Conservation (phyloP, 2,329 filamentous ascomycete genomes). For the Phialemonium atrogriseum region DNA sequence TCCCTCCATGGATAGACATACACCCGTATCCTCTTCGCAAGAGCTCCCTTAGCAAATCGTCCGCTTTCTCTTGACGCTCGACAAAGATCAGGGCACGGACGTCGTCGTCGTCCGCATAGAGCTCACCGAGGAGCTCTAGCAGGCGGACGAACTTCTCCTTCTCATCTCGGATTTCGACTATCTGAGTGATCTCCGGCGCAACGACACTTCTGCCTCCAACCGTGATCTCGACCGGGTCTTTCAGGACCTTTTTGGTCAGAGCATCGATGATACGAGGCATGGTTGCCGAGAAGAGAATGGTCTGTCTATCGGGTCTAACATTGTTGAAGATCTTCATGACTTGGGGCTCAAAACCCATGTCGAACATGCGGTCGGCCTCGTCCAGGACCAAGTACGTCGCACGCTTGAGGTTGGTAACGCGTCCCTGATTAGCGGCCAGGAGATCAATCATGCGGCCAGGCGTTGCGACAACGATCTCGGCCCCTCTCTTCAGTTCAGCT, state of each 20-base stretch:
- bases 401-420: constrained; percentile 81
- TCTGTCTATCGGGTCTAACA: constrained; percentile 85
- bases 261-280: constrained; percentile 92
- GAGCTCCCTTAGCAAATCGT: constrained; percentile 68
- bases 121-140: constrained; percentile 76
- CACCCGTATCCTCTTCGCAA: constrained; percentile 81
- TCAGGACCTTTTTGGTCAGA: constrained; percentile 79
- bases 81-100: constrained; percentile 86
- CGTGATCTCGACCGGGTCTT: constrained; percentile 80
- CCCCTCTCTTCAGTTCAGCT: constrained; percentile 87
- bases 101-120: constrained; percentile 83
- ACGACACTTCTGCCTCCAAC: constrained; percentile 83
- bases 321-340: constrained; percentile 94
- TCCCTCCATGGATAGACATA: constrained; percentile 89
- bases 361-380: constrained; percentile 98
- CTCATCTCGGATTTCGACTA: constrained; percentile 81
- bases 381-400: constrained; percentile 94
- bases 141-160: constrained; percentile 76
- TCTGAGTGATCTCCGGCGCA: constrained; percentile 87
- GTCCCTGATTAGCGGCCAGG: constrained; percentile 84
- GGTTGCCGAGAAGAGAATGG: constrained; percentile 91
- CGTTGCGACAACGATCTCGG: constrained; percentile 91
- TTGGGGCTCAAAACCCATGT: constrained; percentile 98
- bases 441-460: constrained; percentile 95
- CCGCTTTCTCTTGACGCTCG: constrained; percentile 83